Conservation (phyloP, 306 rosid genomes). For the Trifolium subterraneum region DNA sequence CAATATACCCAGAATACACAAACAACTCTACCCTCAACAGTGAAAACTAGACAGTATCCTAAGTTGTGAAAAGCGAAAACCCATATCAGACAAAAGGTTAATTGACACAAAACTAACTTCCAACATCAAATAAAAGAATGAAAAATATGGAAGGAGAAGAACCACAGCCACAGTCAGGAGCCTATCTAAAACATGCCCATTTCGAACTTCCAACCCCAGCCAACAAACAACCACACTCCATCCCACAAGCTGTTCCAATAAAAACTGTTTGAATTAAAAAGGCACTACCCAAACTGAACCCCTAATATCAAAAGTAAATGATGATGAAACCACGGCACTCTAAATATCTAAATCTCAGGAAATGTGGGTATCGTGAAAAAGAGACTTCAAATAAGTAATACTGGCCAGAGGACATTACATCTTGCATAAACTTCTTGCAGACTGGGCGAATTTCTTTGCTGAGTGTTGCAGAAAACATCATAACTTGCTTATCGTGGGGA, state of each 20-base stretch:
- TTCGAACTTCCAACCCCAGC: constrained; percentile 13
- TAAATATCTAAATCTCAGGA: constrained; percentile 52
- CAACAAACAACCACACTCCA: constrained; percentile 37
- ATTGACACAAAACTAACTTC: constrained; percentile 32
- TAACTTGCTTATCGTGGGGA: constrained; percentile 99
- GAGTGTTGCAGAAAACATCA: constrained; percentile 99
- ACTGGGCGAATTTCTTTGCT: constrained; percentile 99
- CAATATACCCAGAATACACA: constrained; percentile 34
- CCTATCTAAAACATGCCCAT: constrained; percentile 23
- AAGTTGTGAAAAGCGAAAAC: constrained; percentile 34
- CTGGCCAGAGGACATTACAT: constrained; percentile 96
- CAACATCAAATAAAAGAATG: constrained; percentile 28
- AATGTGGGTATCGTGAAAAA: constrained; percentile 67
- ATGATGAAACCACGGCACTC: constrained; percentile 49
- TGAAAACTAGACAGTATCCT: constrained; percentile 31
- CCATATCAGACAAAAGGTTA: constrained; percentile 35
- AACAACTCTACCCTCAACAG: constrained; percentile 27
- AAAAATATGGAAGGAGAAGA: constrained; percentile 32
- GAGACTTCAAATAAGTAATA: constrained; percentile 82
- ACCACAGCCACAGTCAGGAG: background rate
- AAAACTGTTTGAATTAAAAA: constrained; percentile 34
- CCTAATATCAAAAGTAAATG: constrained; percentile 43
- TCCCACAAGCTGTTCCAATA: constrained; percentile 39
- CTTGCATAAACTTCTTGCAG: constrained; percentile 99
- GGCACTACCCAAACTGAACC: constrained; percentile 32